Evolutionary conservation across 2,329 filamentous ascomycete species (phyloP).

Genomic region (Rhynchosporium secalis): DNA sequence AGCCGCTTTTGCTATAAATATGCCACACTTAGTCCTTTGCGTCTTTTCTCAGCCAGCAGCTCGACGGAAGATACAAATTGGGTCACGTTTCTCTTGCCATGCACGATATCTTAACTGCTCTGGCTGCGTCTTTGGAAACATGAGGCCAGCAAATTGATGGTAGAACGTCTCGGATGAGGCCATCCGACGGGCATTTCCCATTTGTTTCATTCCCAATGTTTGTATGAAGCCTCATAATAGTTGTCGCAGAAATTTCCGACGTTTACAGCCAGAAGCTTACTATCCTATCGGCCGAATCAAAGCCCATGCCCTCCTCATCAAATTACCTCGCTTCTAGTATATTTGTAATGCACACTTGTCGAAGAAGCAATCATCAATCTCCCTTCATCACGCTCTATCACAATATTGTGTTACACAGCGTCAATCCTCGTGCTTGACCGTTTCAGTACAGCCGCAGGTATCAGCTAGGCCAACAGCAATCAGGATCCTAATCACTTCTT

Average conservation of each 20-base stretch:
- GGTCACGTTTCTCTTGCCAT: background rate
- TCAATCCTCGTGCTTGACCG: background rate
- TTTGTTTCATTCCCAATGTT: background rate
- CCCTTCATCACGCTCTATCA: background rate
- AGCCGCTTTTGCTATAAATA: background rate
- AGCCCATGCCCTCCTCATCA: background rate
- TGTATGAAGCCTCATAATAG: background rate
- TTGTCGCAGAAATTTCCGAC: background rate
- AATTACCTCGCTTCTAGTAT: constrained; percentile 4
- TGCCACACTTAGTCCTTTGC: background rate
- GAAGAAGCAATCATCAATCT: background rate
- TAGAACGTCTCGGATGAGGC: background rate
- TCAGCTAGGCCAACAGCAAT: background rate
- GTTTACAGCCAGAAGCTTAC: background rate
- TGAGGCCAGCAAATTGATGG: background rate
- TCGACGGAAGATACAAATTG: background rate
- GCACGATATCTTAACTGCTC: background rate
- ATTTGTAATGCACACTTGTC: background rate
- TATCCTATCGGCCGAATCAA: background rate
- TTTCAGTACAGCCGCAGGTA: background rate
- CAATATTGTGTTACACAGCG: constrained; percentile 3
- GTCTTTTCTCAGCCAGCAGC: background rate
- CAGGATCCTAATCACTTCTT: background rate
- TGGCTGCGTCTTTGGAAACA: background rate
- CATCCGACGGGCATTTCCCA: background rate